These are phyloP conservation scores for Sordariomycetes sp. DNA, from an alignment of 2,329 filamentous ascomycete genomes.

Conservation along the genomic window DNA sequence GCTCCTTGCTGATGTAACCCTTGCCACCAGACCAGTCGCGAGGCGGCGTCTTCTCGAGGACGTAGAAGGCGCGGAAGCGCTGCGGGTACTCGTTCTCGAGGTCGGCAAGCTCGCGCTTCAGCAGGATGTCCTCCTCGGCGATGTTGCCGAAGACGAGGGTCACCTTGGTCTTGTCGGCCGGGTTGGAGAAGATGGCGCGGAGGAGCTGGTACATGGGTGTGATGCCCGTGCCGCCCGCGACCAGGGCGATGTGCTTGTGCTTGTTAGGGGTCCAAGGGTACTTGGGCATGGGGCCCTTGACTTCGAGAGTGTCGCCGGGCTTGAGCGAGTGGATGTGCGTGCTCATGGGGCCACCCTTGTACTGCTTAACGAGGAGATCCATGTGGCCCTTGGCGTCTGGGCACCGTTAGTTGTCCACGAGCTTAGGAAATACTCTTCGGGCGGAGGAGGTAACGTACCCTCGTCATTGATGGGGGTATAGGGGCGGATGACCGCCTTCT, in stretches of 20 bases:
- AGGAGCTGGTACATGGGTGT: conserved; percentile 96
- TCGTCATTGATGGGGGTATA: conserved; percentile 92
- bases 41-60: conserved; percentile 74
- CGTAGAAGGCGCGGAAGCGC: conserved; percentile 91
- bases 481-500: conserved; percentile 81
- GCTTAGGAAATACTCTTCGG: not conserved
- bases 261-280: conserved; percentile 87
- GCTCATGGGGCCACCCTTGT: conserved; percentile 86
- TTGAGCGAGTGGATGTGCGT: conserved; percentile 75
- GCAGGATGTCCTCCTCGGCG: conserved; percentile 77
- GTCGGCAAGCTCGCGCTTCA: conserved; percentile 74
- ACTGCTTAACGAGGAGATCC: conserved; percentile 86
- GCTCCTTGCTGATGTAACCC: conserved; percentile 80
- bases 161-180: conserved; percentile 93
- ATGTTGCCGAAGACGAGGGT: conserved; percentile 92
- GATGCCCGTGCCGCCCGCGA: conserved; percentile 95
- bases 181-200: conserved; percentile 90
- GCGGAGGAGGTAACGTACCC: conserved; percentile 32
- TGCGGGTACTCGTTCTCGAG: conserved; percentile 94
- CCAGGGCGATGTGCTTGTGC: conserved; percentile 75
- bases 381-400: conserved; percentile 66
- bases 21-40: conserved; percentile 66
- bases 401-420: not conserved
- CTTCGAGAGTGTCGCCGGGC: conserved; percentile 70
- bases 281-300: conserved; percentile 95